These are phyloP conservation scores for Schrenkiella parvula DNA, from an alignment of 345 rosid genomes.

Conservation along the genomic window DNA sequence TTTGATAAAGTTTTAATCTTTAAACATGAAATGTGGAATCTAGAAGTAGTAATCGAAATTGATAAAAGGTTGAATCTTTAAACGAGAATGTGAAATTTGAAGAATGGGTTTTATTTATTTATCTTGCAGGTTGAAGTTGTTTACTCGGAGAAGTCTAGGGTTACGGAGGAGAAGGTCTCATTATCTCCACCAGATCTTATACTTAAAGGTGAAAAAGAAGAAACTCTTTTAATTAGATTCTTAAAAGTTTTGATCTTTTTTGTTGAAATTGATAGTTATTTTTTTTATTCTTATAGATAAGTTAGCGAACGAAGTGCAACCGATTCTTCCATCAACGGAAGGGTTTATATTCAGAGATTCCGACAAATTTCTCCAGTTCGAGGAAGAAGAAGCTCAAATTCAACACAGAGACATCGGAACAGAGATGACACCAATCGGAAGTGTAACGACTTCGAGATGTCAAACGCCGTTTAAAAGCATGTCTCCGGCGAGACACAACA, in stretches of 20 bases:
- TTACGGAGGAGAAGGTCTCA: slow-evolving; percentile 44
- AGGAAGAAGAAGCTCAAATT: slow-evolving; percentile 32
- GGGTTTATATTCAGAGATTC: slow-evolving; percentile 70
- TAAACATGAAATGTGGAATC: neutral
- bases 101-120: too few species aligned
- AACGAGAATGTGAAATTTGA: neutral
- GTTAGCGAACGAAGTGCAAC: slow-evolving; percentile 64
- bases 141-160: slow-evolving; percentile 64
- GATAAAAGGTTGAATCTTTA: slow-evolving; percentile 9
- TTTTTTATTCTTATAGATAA: slow-evolving; percentile 45
- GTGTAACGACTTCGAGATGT: slow-evolving; percentile 80
- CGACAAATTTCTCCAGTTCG: slow-evolving; percentile 31
- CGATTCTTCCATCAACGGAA: slow-evolving; percentile 66
- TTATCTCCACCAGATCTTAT: slow-evolving; percentile 42
- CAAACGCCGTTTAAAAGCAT: slow-evolving; percentile 62
- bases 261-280: neutral
- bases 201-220: slow-evolving; percentile 53
- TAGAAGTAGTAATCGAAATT: neutral
- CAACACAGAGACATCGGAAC: slow-evolving; percentile 80
- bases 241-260: neutral
- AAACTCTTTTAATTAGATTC: neutral
- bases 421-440: slow-evolving; percentile 90
- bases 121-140: slow-evolving; percentile 34
- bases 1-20: slow-evolving; percentile 14
- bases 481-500: slow-evolving; percentile 92